Percentiles rank a stretch among this genome's conserved stretches.
Evolutionary conservation across 441 rosid genomes (phyloP).

Genomic region (Caryocar brasiliense): DNA sequence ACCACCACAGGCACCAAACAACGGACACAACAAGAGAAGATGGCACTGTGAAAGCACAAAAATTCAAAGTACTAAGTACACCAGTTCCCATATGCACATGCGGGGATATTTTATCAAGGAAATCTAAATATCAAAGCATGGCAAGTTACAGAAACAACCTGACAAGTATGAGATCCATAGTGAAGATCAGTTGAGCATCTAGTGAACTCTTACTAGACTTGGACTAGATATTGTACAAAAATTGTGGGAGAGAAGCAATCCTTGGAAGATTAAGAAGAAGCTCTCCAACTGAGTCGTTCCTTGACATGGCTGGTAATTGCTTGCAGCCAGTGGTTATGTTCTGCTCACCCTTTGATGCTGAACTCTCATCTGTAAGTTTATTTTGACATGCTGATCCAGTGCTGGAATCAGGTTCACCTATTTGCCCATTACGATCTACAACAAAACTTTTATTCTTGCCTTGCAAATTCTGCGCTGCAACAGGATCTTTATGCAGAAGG

Average conservation of each 20-base stretch:
- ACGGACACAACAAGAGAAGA: background rate
- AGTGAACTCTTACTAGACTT: too few species aligned
- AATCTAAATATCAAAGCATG: slow-evolving; percentile 15
- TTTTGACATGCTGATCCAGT: background rate
- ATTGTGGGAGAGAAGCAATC: slow-evolving; percentile 45
- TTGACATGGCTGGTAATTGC: slow-evolving; percentile 17
- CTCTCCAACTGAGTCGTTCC: slow-evolving; percentile 46
- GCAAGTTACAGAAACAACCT: background rate
- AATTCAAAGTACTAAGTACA: background rate
- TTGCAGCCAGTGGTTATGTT: slow-evolving; percentile 8
- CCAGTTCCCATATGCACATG: background rate
- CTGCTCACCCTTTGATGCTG: background rate
- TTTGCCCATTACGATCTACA: slow-evolving; percentile 2
- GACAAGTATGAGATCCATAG: too few species aligned
- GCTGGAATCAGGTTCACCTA: background rate
- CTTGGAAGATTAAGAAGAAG: slow-evolving; percentile 50
- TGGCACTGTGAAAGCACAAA: background rate
- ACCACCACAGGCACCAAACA: too few species aligned
- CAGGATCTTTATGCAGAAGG: slow-evolving; percentile 40
- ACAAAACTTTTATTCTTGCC: background rate
- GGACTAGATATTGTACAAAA: slow-evolving; percentile 21
- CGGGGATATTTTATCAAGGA: slow-evolving; percentile 23
- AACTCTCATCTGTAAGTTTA: slow-evolving; percentile 1
- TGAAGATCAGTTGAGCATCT: too few species aligned
- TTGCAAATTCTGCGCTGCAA: slow-evolving; percentile 10